phyloP scores from a whole-genome alignment of 495 filamentous ascomycete species.

The Baudoinia panamericana region DNA sequence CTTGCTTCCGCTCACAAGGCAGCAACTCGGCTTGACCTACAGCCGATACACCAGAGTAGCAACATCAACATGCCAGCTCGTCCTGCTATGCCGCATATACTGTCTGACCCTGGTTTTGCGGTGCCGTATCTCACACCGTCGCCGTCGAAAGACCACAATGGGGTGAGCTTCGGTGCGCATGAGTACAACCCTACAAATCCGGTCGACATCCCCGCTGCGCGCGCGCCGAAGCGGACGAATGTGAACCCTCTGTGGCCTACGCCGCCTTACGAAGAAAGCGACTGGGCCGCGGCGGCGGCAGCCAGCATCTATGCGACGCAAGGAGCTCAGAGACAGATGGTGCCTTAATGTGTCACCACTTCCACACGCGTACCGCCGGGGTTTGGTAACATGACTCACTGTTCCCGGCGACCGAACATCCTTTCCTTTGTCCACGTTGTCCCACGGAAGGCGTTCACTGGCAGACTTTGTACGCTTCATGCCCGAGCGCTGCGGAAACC shows the following conservation, averaged over 20 bases:
- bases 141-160: slow-evolving; percentile 69
- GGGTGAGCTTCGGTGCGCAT: slow-evolving; percentile 52
- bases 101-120: slow-evolving; percentile 51
- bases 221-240: slow-evolving; percentile 36
- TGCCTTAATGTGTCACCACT: neutral
- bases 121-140: slow-evolving; percentile 76
- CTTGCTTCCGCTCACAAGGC: slow-evolving; percentile 47
- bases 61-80: slow-evolving; percentile 21
- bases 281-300: slow-evolving; percentile 71
- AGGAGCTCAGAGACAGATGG: slow-evolving; percentile 14
- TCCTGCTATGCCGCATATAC: slow-evolving; percentile 20
- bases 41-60: slow-evolving; percentile 29
- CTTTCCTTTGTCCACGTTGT: neutral
- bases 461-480: no score
- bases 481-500: no score
- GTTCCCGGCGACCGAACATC: neutral
- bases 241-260: slow-evolving; percentile 73
- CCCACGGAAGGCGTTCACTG: no score
- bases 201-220: slow-evolving; percentile 46
- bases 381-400: neutral
- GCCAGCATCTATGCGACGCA: slow-evolving; percentile 50
- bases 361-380: no score
- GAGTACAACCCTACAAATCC: slow-evolving; percentile 36
- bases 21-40: slow-evolving; percentile 32
- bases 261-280: slow-evolving; percentile 83